Conservation (phyloP, 164 flowering plant genomes). For the Stephania japonica region DNA sequence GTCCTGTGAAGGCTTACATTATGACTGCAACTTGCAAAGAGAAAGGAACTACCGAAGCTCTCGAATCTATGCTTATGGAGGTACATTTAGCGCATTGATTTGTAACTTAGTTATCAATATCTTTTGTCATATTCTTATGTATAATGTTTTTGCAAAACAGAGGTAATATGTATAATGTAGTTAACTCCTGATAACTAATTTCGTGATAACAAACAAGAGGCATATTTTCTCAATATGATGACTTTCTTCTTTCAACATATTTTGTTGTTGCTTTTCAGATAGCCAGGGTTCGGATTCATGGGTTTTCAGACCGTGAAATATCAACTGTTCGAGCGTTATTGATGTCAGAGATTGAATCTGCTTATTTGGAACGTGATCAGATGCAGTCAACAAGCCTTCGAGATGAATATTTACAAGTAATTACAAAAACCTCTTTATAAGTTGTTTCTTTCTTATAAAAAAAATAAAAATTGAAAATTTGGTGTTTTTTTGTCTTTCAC, state of each 20-base stretch:
- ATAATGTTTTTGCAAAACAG: too few species aligned
- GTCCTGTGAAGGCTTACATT: conserved; percentile 71
- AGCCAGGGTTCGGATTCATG: conserved; percentile 77
- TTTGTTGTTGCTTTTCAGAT: conserved; percentile 39
- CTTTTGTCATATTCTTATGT: not conserved
- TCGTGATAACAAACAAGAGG: not conserved
- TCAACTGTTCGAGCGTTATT: conserved; percentile 64
- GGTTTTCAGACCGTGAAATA: conserved; percentile 92
- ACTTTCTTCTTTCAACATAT: not conserved
- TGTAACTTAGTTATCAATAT: not conserved
- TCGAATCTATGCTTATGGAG: conserved; percentile 89
- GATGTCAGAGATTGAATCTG: conserved; percentile 95
- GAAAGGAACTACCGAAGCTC: conserved; percentile 67
- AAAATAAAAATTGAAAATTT: too few species aligned
- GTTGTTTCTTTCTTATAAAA: too few species aligned
- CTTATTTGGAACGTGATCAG: conserved; percentile 93
- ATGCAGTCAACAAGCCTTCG: conserved; percentile 79
- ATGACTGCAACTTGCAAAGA: conserved; percentile 89
- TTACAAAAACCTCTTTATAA: not conserved
- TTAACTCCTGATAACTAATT: not conserved
- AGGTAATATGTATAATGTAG: not conserved
- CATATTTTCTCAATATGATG: not conserved
- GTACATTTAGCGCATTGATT: conserved; percentile 26
- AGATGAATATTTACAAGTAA: conserved; percentile 84
- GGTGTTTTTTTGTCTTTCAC: too few species aligned